Conservation (phyloP, 192 early-diverging fungal species). For the Thoreauomyces humboldtii region DNA sequence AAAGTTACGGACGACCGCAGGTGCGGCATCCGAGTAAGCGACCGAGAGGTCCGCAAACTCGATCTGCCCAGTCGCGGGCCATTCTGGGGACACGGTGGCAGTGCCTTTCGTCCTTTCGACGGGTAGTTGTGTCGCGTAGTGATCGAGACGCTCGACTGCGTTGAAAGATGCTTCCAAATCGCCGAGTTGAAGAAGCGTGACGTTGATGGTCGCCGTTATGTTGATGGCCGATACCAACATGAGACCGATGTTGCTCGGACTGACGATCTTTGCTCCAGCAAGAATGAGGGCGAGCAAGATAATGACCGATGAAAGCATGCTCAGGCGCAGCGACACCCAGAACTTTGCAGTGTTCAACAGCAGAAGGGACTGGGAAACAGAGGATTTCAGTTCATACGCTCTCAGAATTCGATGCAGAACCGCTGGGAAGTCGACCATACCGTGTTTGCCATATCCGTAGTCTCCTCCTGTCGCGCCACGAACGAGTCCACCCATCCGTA, state of each 20-base stretch:
- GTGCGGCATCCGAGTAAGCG: constrained; percentile 51
- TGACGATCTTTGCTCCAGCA: not conserved
- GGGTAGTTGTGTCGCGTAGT: constrained; percentile 33
- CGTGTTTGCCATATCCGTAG: constrained; percentile 6
- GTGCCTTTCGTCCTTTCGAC: not conserved
- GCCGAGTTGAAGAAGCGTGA: not conserved
- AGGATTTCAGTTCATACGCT: too few species aligned
- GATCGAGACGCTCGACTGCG: constrained; percentile 45
- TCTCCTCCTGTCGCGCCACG: constrained; percentile 4
- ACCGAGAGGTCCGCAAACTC: constrained; percentile 49
- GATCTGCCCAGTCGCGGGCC: constrained; percentile 47
- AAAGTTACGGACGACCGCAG: constrained; percentile 66
- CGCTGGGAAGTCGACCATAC: too few species aligned
- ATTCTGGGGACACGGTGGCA: constrained; percentile 3
- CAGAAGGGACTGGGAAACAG: too few species aligned
- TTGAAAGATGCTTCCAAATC: constrained; percentile 32
- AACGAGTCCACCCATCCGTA: not conserved
- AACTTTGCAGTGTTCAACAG: constrained; percentile 1
- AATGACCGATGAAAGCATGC: constrained; percentile 4
- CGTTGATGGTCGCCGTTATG: not conserved
- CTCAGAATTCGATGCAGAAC: too few species aligned
- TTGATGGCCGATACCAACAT: not conserved
- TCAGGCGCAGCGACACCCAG: constrained; percentile 6
- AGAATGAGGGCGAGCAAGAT: not conserved
- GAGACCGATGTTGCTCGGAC: not conserved